A percentile compares a stretch with the other conserved stretches of the same genome.
Conservation (phyloP, 2,329 filamentous ascomycete species). For the Colletotrichum tamarilloi region DNA sequence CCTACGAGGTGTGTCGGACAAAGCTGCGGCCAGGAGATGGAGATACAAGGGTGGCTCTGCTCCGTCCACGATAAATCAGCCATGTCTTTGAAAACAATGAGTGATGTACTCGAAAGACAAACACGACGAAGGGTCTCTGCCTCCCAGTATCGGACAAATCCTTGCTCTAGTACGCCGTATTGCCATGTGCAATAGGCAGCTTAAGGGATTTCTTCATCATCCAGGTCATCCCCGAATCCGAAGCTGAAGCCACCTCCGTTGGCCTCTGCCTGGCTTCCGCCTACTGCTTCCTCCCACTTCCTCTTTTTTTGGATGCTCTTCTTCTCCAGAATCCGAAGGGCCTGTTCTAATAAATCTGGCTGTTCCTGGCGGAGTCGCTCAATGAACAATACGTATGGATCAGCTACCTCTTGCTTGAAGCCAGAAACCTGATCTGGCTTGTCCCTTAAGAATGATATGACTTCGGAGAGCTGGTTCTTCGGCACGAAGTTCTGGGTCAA, state of each 20-base stretch:
- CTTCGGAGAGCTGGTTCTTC: conserved; percentile 75
- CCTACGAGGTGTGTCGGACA: background rate
- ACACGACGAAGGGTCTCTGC: background rate
- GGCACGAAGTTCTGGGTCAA: conserved; percentile 97
- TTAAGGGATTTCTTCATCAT: conserved; percentile 50
- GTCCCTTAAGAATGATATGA: conserved; percentile 83
- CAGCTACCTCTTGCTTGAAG: conserved; percentile 76
- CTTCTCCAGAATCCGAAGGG: conserved; percentile 72
- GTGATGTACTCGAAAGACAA: background rate
- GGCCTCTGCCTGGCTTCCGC: conserved; percentile 50
- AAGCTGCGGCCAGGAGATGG: background rate
- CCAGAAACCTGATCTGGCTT: conserved; percentile 89
- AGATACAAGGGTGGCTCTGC: background rate
- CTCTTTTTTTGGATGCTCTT: conserved; percentile 76
- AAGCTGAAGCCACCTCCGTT: conserved; percentile 61
- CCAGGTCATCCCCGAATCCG: conserved; percentile 62
- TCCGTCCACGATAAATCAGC: background rate
- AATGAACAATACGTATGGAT: conserved; percentile 82
- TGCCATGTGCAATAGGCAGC: background rate
- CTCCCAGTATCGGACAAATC: too few species aligned
- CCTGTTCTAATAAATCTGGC: conserved; percentile 75
- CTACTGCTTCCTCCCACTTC: conserved; percentile 86
- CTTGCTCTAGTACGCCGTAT: background rate
- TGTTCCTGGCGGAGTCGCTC: conserved; percentile 71
- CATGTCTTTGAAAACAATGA: background rate